Evolutionary conservation across 495 filamentous ascomycete species (phyloP), one percentile per base, ranked within the genome.

Genomic region (Penicillium longicatenatum): DNA sequence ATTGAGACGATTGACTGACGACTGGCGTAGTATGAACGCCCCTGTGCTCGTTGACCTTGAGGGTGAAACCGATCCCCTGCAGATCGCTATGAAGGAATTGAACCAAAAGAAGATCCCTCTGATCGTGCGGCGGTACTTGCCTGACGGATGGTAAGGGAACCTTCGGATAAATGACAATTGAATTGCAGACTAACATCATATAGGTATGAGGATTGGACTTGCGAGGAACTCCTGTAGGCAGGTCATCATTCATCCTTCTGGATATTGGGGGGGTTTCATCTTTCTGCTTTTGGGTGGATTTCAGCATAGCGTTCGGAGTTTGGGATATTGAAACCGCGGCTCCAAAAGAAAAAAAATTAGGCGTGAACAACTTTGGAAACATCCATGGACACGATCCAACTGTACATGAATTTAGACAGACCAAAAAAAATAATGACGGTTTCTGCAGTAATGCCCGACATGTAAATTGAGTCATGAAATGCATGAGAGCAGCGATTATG

Each of bases 191-290:
- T 58, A 44, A 62, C 39, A 21, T 53, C 17, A 22, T 49, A 29
- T 33, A 97, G 93, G 77, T 98, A 98, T 70, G 94, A 98, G 80
- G 94, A 98, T 73, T 98, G 94, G 94, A 94, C 91, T 51, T 96
- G 92, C 76, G 94, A 98, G 77, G 94, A 98, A 69, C 79, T 98
- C 31, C 81, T 96, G 41, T 86, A 70, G 58, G 22, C 29, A 42
- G 30, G 42, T 52, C 30, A 62, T 42, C 37, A 45, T 29, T 39
- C 11, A 5, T 57, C 46, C 55, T 52, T 41, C 30, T 50, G 42
- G 31, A 45, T 31, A 16, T 24, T 46, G 12, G 52, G 60, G 57
- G 52, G 57, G n/a, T n/a, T 58, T 58, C 30, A 55, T 62, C 51
- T 67, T 61, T 58, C 51, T 51, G 26, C 31, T 65, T 63, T 62